phyloP scores from a whole-genome alignment of 805 yeast genomes.

The Sugiyamaella valdiviana region DNA sequence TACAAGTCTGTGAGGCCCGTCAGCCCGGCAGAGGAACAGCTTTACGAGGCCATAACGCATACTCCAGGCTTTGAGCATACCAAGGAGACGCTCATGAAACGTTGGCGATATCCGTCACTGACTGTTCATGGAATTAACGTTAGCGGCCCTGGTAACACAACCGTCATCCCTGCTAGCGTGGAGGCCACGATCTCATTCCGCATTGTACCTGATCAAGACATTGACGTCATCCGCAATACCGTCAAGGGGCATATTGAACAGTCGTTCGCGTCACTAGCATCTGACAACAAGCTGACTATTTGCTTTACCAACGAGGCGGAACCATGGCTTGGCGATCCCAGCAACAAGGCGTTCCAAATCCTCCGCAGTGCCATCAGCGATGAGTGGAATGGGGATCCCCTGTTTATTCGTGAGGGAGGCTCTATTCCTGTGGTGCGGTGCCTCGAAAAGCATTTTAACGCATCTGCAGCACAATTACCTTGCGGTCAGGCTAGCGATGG shows the following conservation, averaged over 20 bases:
- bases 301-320: conserved; percentile 79
- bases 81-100: conserved; percentile 47
- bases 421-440: conserved; percentile 87
- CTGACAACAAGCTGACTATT: conserved; percentile 58
- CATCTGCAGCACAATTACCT: conserved; percentile 93
- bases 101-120: conserved; percentile 87
- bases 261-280: conserved; percentile 44
- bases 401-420: conserved; percentile 92
- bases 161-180: conserved; percentile 82
- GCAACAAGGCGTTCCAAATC: conserved; percentile 64
- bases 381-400: conserved; percentile 76
- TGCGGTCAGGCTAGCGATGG: conserved; percentile 94
- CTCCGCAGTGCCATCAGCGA: conserved; percentile 53
- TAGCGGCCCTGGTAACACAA: conserved; percentile 84
- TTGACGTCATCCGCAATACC: conserved; percentile 48
- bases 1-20: conserved; percentile 60
- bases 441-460: conserved; percentile 71
- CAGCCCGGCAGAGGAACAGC: conserved; percentile 48
- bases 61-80: conserved; percentile 32
- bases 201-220: conserved; percentile 82
- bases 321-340: conserved; percentile 91
- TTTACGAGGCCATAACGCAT: conserved; percentile 56
- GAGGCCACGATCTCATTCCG: conserved; percentile 74
- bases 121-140: conserved; percentile 80
- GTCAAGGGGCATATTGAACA: conserved; percentile 43